A percentile compares a stretch with the other conserved stretches of the same genome.
Conservation (phyloP, 1,284 basidiomycete species). For the Paramarasmius palmivorus region DNA sequence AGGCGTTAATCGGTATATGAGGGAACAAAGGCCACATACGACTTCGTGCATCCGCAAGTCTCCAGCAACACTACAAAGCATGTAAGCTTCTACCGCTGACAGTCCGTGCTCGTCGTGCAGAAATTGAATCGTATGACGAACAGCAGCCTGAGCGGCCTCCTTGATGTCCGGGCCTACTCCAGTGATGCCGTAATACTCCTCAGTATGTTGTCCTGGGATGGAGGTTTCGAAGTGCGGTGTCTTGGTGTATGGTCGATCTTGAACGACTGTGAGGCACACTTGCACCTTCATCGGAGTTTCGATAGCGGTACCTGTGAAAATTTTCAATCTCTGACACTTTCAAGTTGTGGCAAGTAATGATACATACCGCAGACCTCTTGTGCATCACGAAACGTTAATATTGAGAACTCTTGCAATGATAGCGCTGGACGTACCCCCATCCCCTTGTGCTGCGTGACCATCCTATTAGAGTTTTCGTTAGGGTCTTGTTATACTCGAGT, state of each 20-base stretch:
- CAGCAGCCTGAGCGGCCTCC: slow-evolving; percentile 54
- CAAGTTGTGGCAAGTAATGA: not conserved
- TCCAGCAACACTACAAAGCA: slow-evolving; percentile 61
- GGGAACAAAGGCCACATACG: slow-evolving; percentile 35
- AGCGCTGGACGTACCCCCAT: slow-evolving; percentile 49
- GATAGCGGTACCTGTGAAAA: slow-evolving; percentile 52
- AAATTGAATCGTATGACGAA: slow-evolving; percentile 57
- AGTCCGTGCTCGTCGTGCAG: slow-evolving; percentile 43
- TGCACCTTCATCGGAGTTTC: slow-evolving; percentile 60
- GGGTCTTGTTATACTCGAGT: not conserved
- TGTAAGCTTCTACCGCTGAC: slow-evolving; percentile 49
- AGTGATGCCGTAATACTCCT: slow-evolving; percentile 58
- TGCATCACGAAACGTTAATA: not conserved
- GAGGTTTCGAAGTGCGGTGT: slow-evolving; percentile 54
- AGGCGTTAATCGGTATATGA: not conserved
- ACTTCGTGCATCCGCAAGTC: slow-evolving; percentile 65
- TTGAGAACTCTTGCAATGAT: slow-evolving; percentile 6
- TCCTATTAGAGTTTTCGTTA: slow-evolving; percentile 36
- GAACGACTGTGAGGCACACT: slow-evolving; percentile 55
- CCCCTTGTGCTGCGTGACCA: slow-evolving; percentile 65
- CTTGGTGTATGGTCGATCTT: slow-evolving; percentile 55
- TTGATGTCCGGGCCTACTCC: slow-evolving; percentile 56
- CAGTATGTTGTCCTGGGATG: slow-evolving; percentile 22
- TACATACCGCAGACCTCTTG: slow-evolving; percentile 56
- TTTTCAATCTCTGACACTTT: not conserved